These are phyloP conservation scores for Dipteronia sinensis DNA, from an alignment of 345 rosid genomes.

Conservation along the genomic window DNA sequence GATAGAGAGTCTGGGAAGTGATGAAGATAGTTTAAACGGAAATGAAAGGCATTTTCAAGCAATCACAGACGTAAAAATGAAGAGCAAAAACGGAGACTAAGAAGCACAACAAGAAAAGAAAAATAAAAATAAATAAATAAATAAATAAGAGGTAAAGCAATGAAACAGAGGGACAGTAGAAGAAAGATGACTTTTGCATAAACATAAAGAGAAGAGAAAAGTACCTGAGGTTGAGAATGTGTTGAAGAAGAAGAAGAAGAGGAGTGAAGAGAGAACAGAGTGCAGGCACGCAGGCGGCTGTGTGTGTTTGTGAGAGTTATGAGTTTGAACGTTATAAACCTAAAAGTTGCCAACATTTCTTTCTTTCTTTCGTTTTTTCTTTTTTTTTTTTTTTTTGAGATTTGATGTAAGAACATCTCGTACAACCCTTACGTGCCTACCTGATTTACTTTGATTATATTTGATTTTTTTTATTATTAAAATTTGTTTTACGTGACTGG, in stretches of 20 bases:
- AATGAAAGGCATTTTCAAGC: background rate
- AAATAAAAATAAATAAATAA: no score
- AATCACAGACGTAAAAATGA: background rate
- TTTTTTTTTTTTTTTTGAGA: no score
- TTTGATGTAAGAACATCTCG: no score
- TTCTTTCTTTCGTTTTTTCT: no score
- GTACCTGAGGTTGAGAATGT: background rate
- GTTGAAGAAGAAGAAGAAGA: slow-evolving; percentile 13
- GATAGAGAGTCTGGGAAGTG: background rate
- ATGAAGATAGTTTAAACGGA: background rate
- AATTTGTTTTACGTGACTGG: no score
- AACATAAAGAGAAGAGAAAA: background rate
- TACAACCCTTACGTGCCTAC: no score
- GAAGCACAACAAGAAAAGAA: background rate
- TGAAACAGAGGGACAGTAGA: background rate
- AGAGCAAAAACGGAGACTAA: background rate
- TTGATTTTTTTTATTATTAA: no score
- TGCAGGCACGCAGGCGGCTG: slow-evolving; percentile 51
- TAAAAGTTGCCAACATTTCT: slow-evolving; percentile 12
- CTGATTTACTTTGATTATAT: no score
- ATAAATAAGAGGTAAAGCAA: background rate
- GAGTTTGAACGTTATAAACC: slow-evolving; percentile 28
- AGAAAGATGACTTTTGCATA: background rate
- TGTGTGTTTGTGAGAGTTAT: background rate
- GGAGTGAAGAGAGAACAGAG: slow-evolving; percentile 18